A percentile compares a stretch with the other conserved stretches of the same genome.
Conservation (phyloP, 306 rosid genomes). For the Prunus mume region DNA sequence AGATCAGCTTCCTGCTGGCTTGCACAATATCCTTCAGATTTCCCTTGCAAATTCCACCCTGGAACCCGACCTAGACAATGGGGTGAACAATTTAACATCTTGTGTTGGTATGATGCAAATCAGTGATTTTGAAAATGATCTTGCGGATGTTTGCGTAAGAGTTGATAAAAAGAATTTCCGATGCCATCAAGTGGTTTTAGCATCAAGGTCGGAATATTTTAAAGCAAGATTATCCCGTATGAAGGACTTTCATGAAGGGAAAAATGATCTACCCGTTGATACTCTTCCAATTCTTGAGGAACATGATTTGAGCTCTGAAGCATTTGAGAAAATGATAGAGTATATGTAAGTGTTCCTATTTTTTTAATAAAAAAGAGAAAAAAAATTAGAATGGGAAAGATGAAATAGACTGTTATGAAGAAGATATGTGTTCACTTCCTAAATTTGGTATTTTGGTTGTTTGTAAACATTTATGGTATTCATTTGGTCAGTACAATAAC, state of each 20-base stretch:
- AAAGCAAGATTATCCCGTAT: conserved; percentile 82
- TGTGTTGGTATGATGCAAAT: conserved; percentile 42
- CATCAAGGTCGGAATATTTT: conserved; percentile 92
- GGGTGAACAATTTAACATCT: conserved; percentile 32
- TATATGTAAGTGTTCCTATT: conserved; percentile 63
- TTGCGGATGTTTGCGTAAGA: conserved; percentile 76
- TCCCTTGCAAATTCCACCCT: conserved; percentile 53
- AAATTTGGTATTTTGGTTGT: background rate
- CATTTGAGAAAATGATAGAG: conserved; percentile 86
- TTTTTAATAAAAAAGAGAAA: background rate
- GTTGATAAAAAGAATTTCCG: conserved; percentile 60
- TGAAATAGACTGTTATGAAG: conserved; percentile 19
- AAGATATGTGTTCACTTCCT: background rate
- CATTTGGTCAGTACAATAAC: background rate
- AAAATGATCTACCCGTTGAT: conserved; percentile 36
- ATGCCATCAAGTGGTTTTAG: conserved; percentile 87
- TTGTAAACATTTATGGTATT: background rate
- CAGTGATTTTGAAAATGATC: conserved; percentile 51
- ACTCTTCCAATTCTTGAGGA: conserved; percentile 80
- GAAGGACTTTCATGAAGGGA: conserved; percentile 76
- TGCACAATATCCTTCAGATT: conserved; percentile 51
- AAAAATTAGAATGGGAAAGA: conserved; percentile 6
- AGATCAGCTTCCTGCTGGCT: conserved; percentile 76
- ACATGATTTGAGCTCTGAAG: conserved; percentile 71
- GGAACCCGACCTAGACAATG: conserved; percentile 37